Evolutionary conservation across 179 eudicot genomes (phyloP).

Genomic region (Vitellaria paradoxa): DNA sequence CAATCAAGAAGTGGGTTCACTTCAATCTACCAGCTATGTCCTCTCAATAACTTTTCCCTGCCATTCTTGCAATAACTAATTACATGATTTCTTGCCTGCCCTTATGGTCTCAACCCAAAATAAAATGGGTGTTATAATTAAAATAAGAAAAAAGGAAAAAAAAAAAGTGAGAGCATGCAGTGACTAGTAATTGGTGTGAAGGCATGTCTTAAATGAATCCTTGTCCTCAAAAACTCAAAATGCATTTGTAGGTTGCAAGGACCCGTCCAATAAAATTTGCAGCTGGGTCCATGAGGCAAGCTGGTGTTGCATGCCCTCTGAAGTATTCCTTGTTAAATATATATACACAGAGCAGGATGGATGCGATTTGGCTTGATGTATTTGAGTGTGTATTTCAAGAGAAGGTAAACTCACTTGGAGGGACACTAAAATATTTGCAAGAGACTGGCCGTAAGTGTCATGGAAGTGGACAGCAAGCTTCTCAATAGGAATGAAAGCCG

Average conservation of each 20-base stretch:
- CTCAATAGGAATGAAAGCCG: conserved; percentile 67
- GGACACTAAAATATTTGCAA: conserved; percentile 83
- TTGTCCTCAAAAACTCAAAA: background rate
- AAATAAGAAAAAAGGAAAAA: too few relatives aligned
- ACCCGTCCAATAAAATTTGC: background rate
- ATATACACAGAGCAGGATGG: background rate
- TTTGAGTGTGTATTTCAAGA: background rate
- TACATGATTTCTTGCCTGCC: too few relatives aligned
- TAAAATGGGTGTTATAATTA: too few relatives aligned
- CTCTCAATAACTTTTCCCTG: too few relatives aligned
- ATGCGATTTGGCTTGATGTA: background rate
- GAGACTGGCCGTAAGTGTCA: conserved; percentile 97
- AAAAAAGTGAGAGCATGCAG: too few relatives aligned
- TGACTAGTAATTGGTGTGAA: background rate
- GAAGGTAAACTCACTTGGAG: conserved; percentile 62
- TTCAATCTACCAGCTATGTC: too few relatives aligned
- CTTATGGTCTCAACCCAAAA: too few relatives aligned
- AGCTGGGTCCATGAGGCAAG: background rate
- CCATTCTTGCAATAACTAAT: too few relatives aligned
- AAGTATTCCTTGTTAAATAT: background rate
- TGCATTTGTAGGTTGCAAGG: too few relatives aligned
- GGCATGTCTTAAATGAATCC: background rate
- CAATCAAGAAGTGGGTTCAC: too few relatives aligned
- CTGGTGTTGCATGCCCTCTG: background rate
- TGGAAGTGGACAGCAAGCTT: conserved; percentile 98